Evolutionary conservation across 2,329 filamentous ascomycete genomes (phyloP), one percentile per base, ranked within the genome.

Genomic region (Pestalotiopsis sp.): DNA sequence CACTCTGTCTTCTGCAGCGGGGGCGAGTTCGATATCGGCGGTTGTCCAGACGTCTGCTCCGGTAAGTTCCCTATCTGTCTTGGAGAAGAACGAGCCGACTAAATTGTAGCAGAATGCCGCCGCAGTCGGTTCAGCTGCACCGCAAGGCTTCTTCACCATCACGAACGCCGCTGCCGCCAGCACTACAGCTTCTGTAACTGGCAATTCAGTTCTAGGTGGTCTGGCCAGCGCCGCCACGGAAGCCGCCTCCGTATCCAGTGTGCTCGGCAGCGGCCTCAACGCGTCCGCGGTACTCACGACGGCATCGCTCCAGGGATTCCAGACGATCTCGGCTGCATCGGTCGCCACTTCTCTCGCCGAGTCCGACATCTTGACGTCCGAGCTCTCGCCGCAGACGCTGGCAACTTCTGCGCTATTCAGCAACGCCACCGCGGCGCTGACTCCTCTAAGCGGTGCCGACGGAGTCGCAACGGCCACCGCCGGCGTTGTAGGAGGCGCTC

Each of bases 91-190:
- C 4, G 14, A 57, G 5, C 6, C 20, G 36, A 57, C 49, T 66
- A 20, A 66, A 2, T 17, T n/a, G 23, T 4, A 56, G n/a, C 14
- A 66, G 63, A 23, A 6, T 45, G 13, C 14, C 4, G 41, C 13
- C n/a, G 14, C 61, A 4, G 23, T 4, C 36, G 31, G 23, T 12
- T 66, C 63, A 11, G 45, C 63, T 56, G 41, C 63, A 7, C 17
- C 31, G 11, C 45, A 57, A 36, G 63, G 63, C 7, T 66, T 66
- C 25, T 58, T 38, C 3, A 66, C 63, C 23, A 66, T 66, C 36
- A 17, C 49, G n/a, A 36, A 20, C 17, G 49, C 45, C 17, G 41
- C 63, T 9, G 12, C 7, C 31, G 31, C 7, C 7, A 14, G 27
- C 36, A 45, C 41, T 23, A 23, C 61, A 25, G 14, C n/a, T 27